Conservation (phyloP, 2,329 filamentous ascomycete genomes). For the Pyrenochaeta sp. region DNA sequence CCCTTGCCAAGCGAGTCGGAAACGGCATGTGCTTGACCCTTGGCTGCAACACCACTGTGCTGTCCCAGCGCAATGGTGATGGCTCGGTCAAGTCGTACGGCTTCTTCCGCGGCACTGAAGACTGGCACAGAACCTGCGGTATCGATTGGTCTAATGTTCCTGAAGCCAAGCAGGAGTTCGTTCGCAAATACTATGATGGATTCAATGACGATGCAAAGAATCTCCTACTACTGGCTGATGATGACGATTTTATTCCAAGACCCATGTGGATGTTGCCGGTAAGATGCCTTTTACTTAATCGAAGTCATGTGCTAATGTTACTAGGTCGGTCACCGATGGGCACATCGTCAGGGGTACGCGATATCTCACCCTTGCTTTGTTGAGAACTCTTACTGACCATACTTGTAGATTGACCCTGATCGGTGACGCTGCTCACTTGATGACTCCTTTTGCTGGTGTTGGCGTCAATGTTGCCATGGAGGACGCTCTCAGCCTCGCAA, state of each 20-base stretch:
- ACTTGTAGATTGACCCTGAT: slow-evolving; percentile 60
- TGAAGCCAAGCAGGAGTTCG: slow-evolving; percentile 1
- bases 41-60: slow-evolving; percentile 9
- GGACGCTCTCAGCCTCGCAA: slow-evolving; percentile 61
- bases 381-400: neutral
- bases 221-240: slow-evolving; percentile 28
- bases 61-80: slow-evolving; percentile 57
- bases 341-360: slow-evolving; percentile 29
- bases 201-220: slow-evolving; percentile 27
- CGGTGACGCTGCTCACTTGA: slow-evolving; percentile 68
- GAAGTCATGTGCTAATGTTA: no score
- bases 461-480: slow-evolving; percentile 65
- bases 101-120: slow-evolving; percentile 46
- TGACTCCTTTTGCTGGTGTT: slow-evolving; percentile 65
- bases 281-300: no score
- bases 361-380: neutral
- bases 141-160: slow-evolving; percentile 53
- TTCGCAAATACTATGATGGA: slow-evolving; percentile 2
- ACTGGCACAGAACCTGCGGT: slow-evolving; percentile 49
- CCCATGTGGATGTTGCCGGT: slow-evolving; percentile 49
- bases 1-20: slow-evolving; percentile 56
- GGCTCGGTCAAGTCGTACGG: slow-evolving; percentile 54
- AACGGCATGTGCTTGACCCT: slow-evolving; percentile 49
- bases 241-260: slow-evolving; percentile 25
- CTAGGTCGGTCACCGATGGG: slow-evolving; percentile 40